Base-by-base conservation (phyloP, 2,329 filamentous ascomycete species). In the Alternaria arbusti region DNA sequence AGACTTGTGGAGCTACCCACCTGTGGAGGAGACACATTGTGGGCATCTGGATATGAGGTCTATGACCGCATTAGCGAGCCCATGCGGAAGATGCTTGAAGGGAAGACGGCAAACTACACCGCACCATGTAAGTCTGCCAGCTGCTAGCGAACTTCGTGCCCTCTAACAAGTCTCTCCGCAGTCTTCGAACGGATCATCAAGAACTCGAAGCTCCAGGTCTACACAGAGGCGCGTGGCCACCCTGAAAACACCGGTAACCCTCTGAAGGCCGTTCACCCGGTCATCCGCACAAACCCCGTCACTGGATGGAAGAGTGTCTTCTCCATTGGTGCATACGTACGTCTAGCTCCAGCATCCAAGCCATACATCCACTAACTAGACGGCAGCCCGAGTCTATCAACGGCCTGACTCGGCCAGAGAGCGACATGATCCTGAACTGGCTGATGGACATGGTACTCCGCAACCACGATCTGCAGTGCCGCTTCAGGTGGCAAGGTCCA, bases 211-310 rank as follows among this genome's bases (percentile, higher is more conserved):
- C 51, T 54, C 40, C 26, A 47, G 36, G 57, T 59, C 6, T 59
- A 59, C 40, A 20, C 57, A 10, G 49, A 74, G 79, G 49, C 49
- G 10, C 80, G 87, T 25, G 86, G 86, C 5, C 77, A 82, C 0
- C 84, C 85, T 0, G 80, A 82, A 54, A 88, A 88, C 69, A 71
- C 82, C 3, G 86, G 86, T 6, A 69, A 69, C 4, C 75, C 82
- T 3, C 71, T 87, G 6, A 78, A 77, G 17, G 81, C 85, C 1
- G 73, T 82, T 1, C 86, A 88, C 66, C 86, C 86, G 0, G 81
- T 87, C 3, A 77, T 88, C 3, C 81, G 86, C 11, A 88, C 86
- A 2, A 87, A 88, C 64, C 86, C 86, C 0, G 85, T 88, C 0
- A 88, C 86, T 0, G 85, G 86, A 0, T 87, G 86, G 85, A 86